Evolutionary conservation across 2,329 filamentous ascomycete genomes (phyloP).

Genomic region (Tolypocladium sp.): DNA sequence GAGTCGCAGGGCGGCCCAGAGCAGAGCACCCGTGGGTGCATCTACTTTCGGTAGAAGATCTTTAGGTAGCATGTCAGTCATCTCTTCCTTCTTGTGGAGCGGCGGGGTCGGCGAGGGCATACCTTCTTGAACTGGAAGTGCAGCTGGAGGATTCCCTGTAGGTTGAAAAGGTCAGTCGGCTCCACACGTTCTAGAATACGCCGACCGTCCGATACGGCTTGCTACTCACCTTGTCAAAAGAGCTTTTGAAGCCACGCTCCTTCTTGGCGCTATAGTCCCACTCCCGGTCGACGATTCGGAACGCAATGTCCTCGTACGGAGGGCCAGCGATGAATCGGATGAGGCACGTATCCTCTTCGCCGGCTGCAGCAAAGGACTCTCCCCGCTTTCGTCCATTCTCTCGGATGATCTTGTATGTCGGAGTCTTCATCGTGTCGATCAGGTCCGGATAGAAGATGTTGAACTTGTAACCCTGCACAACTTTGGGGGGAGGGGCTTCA

Average conservation of each 20-base stretch:
- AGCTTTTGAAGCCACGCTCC: slow-evolving; percentile 90
- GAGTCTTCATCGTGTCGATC: slow-evolving; percentile 88
- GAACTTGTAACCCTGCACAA: slow-evolving; percentile 98
- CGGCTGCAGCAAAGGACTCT: slow-evolving; percentile 85
- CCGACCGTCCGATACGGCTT: slow-evolving; percentile 3
- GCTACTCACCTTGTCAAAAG: slow-evolving; percentile 81
- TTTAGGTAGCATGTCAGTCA: neutral
- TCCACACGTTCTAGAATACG: slow-evolving; percentile 1
- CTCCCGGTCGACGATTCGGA: slow-evolving; percentile 94
- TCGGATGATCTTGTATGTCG: slow-evolving; percentile 91
- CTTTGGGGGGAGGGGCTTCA: slow-evolving; percentile 94
- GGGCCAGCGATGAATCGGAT: slow-evolving; percentile 93
- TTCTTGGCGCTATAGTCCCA: slow-evolving; percentile 98
- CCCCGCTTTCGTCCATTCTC: slow-evolving; percentile 84
- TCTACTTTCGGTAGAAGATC: slow-evolving; percentile 5
- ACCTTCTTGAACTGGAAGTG: slow-evolving; percentile 99
- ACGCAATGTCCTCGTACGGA: slow-evolving; percentile 94
- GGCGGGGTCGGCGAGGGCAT: neutral
- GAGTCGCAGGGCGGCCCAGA: neutral
- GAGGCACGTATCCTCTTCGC: slow-evolving; percentile 93
- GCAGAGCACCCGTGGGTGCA: neutral
- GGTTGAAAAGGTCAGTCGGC: slow-evolving; percentile 30
- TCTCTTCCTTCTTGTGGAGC: neutral
- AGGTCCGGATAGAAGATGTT: slow-evolving; percentile 99
- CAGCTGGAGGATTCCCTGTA: slow-evolving; percentile 64